Conservation (phyloP, 208 protist species). For the Acanthamoeba royreba region DNA sequence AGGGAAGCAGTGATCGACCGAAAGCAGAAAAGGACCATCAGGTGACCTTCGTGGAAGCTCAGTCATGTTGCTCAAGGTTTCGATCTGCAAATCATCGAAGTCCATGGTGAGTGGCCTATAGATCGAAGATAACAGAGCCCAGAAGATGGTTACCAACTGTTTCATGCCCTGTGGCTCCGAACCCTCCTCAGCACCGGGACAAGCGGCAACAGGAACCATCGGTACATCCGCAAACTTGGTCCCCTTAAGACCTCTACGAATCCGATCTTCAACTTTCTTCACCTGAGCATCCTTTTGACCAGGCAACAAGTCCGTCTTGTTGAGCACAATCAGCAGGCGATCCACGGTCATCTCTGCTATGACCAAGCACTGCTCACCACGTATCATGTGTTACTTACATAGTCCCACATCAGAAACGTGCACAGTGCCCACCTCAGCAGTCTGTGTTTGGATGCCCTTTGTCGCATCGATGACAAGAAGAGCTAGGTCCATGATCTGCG, state of each 20-base stretch:
- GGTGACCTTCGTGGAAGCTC: slow-evolving; percentile 3
- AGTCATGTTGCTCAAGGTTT: slow-evolving; percentile 40
- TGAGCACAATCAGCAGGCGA: slow-evolving; percentile 92
- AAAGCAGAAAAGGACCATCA: slow-evolving; percentile 86
- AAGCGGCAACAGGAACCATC: slow-evolving; percentile 60
- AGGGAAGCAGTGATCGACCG: slow-evolving; percentile 97
- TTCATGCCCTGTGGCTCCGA: background rate
- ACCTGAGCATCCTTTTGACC: slow-evolving; percentile 51
- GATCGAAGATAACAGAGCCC: background rate
- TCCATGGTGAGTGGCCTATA: background rate
- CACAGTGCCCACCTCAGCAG: slow-evolving; percentile 85
- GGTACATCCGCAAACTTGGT: slow-evolving; percentile 56
- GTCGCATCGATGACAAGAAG: slow-evolving; percentile 95
- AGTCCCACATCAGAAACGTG: background rate
- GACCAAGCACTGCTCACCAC: slow-evolving; percentile 76
- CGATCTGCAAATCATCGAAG: background rate
- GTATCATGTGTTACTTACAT: background rate
- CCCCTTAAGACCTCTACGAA: slow-evolving; percentile 54
- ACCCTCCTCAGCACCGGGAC: background rate
- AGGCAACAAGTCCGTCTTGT: slow-evolving; percentile 93
- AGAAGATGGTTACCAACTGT: background rate
- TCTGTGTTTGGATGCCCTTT: slow-evolving; percentile 98
- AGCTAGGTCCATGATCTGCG: slow-evolving; percentile 98
- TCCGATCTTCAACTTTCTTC: slow-evolving; percentile 46
- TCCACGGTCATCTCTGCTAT: slow-evolving; percentile 85